Conservation (phyloP, 495 filamentous ascomycete genomes). For the Lophium mytilinum region DNA sequence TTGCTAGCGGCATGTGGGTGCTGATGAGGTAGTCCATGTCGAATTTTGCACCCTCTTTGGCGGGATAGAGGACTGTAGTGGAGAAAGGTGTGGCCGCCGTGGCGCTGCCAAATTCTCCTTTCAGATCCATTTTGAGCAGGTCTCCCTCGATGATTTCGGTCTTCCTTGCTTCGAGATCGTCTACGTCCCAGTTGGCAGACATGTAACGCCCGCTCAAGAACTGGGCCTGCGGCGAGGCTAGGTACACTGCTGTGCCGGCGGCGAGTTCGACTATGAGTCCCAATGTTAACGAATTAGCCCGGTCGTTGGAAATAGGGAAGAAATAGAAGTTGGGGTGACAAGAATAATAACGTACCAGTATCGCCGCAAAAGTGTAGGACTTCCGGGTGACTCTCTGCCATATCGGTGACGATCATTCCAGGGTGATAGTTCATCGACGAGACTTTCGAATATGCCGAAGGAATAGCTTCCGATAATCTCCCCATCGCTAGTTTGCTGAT, state of each 20-base stretch:
- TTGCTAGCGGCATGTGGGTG: too few relatives aligned
- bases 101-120: slow-evolving; percentile 4
- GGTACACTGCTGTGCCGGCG: slow-evolving; percentile 11
- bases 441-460: too few relatives aligned
- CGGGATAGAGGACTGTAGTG: too few relatives aligned
- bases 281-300: background rate
- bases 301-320: background rate
- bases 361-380: slow-evolving; percentile 6
- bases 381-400: background rate
- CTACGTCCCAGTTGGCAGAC: slow-evolving; percentile 20
- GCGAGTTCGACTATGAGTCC: background rate
- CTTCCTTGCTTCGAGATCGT: slow-evolving; percentile 15
- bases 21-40: too few relatives aligned
- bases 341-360: slow-evolving; percentile 6
- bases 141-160: slow-evolving; percentile 16
- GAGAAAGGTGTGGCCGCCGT: too few relatives aligned
- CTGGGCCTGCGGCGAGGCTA: slow-evolving; percentile 9
- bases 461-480: too few relatives aligned
- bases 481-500: too few relatives aligned
- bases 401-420: too few relatives aligned
- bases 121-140: slow-evolving; percentile 8
- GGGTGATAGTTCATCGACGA: too few relatives aligned
- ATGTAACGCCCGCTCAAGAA: slow-evolving; percentile 15
- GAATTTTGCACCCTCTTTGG: too few relatives aligned
- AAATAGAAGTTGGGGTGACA: too few relatives aligned